phyloP scores from a whole-genome alignment of 768 basidiomycete genomes.

The Macrolepiota albuminosa region DNA sequence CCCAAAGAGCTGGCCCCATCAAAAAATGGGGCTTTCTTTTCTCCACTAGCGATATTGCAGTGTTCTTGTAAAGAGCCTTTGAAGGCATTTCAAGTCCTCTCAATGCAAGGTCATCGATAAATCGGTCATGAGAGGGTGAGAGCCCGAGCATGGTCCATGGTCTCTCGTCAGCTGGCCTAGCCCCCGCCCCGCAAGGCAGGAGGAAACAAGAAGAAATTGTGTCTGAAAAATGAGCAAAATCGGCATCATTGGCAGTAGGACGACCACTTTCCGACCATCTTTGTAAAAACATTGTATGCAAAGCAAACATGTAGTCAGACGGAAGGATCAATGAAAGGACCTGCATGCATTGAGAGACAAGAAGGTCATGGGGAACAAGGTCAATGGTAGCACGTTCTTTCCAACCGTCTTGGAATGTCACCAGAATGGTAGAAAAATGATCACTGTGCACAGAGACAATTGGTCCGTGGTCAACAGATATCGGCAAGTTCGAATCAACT shows the following conservation, averaged over 20 bases:
- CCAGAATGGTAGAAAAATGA: conserved; percentile 45
- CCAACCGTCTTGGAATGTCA: conserved; percentile 50
- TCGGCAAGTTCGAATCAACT: conserved; percentile 12
- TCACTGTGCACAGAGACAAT: conserved; percentile 45
- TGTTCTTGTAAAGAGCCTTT: conserved; percentile 17
- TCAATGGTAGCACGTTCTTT: conserved; percentile 45
- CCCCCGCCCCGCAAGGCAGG: conserved; percentile 21
- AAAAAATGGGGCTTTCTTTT: conserved; percentile 34
- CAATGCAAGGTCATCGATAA: conserved; percentile 59
- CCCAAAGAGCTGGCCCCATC: conserved; percentile 60
- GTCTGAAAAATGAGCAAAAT: conserved; percentile 52
- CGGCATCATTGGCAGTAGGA: conserved; percentile 37
- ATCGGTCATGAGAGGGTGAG: conserved; percentile 39
- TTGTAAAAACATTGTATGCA: conserved; percentile 54
- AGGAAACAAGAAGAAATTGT: conserved; percentile 49
- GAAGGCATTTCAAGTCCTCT: conserved; percentile 33
- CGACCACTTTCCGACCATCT: conserved; percentile 49
- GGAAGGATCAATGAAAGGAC: conserved; percentile 61
- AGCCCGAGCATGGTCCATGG: conserved; percentile 47
- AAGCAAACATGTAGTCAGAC: conserved; percentile 43
- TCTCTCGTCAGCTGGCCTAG: conserved; percentile 15
- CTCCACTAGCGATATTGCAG: conserved; percentile 12
- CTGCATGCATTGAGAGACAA: conserved; percentile 58
- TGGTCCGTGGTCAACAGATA: conserved; percentile 22
- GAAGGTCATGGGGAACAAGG: conserved; percentile 46